These are phyloP conservation scores for Fistulifera solaris DNA, from an alignment of 108 stramenopile genomes.

Conservation along the genomic window DNA sequence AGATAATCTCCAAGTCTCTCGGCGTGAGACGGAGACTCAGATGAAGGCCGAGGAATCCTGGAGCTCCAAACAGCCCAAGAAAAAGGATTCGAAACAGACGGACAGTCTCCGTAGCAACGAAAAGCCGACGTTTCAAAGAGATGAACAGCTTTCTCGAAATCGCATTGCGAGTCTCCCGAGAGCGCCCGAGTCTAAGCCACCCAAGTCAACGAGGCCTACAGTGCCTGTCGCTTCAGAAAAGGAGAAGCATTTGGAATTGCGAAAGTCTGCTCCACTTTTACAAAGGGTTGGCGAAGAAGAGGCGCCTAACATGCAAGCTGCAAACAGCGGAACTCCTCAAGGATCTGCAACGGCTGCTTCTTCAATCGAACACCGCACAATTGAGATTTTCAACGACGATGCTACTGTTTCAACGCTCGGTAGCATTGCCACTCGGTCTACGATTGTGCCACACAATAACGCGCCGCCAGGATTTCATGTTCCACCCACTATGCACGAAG, in stretches of 20 bases:
- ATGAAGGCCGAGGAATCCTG: neutral
- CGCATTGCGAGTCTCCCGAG: neutral
- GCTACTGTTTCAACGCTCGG: constrained; percentile 9
- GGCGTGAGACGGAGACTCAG: neutral
- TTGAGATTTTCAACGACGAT: constrained; percentile 10
- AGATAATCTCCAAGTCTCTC: neutral
- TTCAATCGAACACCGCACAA: neutral
- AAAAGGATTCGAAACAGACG: neutral
- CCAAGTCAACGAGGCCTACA: neutral
- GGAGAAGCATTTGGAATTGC: neutral
- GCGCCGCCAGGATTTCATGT: too few relatives aligned
- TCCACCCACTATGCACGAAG: too few relatives aligned
- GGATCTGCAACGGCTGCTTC: constrained; percentile 1
- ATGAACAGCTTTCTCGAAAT: neutral
- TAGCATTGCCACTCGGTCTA: neutral
- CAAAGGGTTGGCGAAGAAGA: neutral
- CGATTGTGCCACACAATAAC: neutral
- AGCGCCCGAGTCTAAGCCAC: constrained; percentile 2
- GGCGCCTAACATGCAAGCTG: neutral
- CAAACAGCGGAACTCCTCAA: neutral
- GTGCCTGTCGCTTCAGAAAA: neutral
- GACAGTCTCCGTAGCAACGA: constrained; percentile 1
- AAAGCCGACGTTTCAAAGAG: constrained; percentile 25
- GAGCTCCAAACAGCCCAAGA: constrained; percentile 4
- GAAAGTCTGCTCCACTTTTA: neutral